Evolutionary conservation across 345 rosid genomes (phyloP), one percentile per base, ranked within the genome.

Genomic region (Firmiana major): DNA sequence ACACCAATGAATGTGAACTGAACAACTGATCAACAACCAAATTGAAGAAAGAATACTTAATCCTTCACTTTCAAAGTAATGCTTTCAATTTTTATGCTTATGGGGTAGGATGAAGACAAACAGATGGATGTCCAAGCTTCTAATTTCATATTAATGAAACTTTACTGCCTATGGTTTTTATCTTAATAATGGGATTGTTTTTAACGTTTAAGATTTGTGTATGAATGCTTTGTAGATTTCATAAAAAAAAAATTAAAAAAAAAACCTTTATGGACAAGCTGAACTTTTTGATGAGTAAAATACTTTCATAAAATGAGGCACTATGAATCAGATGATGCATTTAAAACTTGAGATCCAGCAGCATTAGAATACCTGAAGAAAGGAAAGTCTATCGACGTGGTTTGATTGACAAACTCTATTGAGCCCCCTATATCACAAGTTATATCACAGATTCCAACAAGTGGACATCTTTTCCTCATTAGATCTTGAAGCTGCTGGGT

Each of bases 391-490:
- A 93, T 89, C 15, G 86, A 78, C 19, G 97, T 93, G 63, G 92
- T 85, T 84, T 80, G 88, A 77, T 90, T 86, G 54, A 93, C 90
- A 85, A 93, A 93, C 87, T 93, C 96, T 42, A 95, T 74, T 34
- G 99, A 95, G 68, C 98, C 99, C 73, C 87, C 89, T 11, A 93
- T 83, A 69, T 95, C 99, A 80, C 99, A 95, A 43, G 94, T 93
- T 79, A 95, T 95, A 81, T 95, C 97, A 81, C 92, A 88, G 76
- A 91, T 84, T 67, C 99, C 99, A 63, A 93, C 89, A 76, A 95
- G 91, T n/a, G 94, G 97, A 40, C 91, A 86, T 58, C 86, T 90
- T 80, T 87, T 86, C 77, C 75, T 82, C 54, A 74, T 84, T 71
- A 90, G 85, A 74, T 87, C 93, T 71, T 83, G 97, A 79, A 93